Conservation (phyloP, 2,329 filamentous ascomycete genomes). For the Penicillium sp. region DNA sequence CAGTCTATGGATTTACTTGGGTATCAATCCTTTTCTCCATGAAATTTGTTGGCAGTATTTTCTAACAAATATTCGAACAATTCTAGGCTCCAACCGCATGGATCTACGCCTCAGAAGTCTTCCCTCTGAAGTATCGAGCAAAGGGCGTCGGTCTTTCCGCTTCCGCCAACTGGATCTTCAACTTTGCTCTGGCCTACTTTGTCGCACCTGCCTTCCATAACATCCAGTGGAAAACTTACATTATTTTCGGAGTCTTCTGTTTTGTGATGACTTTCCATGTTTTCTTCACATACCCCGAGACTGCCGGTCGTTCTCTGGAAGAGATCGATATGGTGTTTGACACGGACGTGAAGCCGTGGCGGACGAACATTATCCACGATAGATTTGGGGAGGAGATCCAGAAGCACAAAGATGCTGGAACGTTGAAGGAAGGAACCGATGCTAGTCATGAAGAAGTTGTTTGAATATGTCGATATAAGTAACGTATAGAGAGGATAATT, state of each 20-base stretch:
- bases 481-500: too few species aligned
- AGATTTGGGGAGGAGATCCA: conserved; percentile 33
- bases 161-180: conserved; percentile 66
- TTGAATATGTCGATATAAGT: neutral
- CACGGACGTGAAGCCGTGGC: conserved; percentile 38
- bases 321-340: conserved; percentile 74
- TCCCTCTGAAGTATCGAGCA: conserved; percentile 65
- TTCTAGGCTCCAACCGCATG: conserved; percentile 58
- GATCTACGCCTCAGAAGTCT: conserved; percentile 66
- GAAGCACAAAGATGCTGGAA: conserved; percentile 19
- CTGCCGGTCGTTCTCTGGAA: conserved; percentile 71
- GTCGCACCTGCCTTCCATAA: conserved; percentile 62
- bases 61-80: neutral
- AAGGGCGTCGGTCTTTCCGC: conserved; percentile 66
- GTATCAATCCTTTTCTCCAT: conserved; percentile 34
- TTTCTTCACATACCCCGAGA: conserved; percentile 69
- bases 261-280: conserved; percentile 70
- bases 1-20: conserved; percentile 42
- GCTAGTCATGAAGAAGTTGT: conserved; percentile 27
- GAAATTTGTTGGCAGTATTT: too few species aligned
- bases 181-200: conserved; percentile 59
- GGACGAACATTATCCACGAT: conserved; percentile 29
- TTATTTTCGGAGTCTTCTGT: conserved; percentile 77
- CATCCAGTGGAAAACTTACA: conserved; percentile 66
- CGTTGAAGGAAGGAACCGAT: conserved; percentile 7